These are phyloP conservation scores for Vitis hybrid DNA, from an alignment of 177 flowering plant genomes.

Conservation along the genomic window DNA sequence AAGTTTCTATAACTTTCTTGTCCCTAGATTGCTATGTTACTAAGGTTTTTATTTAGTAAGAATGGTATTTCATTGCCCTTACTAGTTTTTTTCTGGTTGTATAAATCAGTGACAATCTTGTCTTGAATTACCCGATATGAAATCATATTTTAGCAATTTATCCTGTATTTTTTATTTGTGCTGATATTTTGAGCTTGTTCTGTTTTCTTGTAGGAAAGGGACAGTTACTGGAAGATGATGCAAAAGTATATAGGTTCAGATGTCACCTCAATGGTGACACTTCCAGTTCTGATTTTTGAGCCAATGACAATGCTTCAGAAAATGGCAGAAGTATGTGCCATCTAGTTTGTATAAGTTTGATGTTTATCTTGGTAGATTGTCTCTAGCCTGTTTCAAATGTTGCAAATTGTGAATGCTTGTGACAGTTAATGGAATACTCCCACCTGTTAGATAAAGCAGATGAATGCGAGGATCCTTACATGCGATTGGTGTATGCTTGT, in stretches of 20 bases:
- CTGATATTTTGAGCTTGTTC: background rate
- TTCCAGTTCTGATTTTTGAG: conserved; percentile 88
- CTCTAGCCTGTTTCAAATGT: background rate
- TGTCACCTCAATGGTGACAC: conserved; percentile 92
- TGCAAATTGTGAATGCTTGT: conserved; percentile 13
- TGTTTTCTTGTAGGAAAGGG: conserved; percentile 58
- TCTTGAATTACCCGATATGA: too few species aligned
- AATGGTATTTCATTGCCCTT: background rate
- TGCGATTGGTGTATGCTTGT: conserved; percentile 91
- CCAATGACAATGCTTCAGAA: conserved; percentile 95
- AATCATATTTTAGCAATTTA: background rate
- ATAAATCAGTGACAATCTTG: too few species aligned
- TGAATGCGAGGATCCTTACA: conserved; percentile 83
- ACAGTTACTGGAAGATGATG: conserved; percentile 91
- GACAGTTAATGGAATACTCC: conserved; percentile 87
- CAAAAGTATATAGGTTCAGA: conserved; percentile 85
- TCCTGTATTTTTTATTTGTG: background rate
- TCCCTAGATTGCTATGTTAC: background rate
- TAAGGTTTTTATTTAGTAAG: background rate
- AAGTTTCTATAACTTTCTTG: too few species aligned
- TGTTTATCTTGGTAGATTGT: background rate
- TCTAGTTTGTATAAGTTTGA: conserved; percentile 1
- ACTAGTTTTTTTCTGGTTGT: background rate
- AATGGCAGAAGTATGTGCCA: conserved; percentile 81
- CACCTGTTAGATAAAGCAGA: conserved; percentile 74